phyloP scores from a whole-genome alignment of 306 rosid genomes.

The Quercus dentata region DNA sequence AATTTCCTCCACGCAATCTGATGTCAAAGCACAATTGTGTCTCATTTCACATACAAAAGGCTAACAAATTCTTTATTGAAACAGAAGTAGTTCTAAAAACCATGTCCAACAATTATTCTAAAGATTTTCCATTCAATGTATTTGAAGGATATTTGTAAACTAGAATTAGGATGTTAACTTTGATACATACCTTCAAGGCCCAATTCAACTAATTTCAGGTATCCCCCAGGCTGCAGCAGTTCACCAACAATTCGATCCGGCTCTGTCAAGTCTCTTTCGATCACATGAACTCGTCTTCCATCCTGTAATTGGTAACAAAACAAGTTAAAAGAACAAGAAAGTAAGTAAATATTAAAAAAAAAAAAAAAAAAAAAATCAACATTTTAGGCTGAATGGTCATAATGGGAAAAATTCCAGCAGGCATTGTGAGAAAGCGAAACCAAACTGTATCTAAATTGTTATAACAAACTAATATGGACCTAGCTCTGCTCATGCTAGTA shows the following conservation, averaged over 20 bases:
- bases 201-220: constrained; percentile 54
- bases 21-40: constrained; percentile 1
- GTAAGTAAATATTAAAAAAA: no score
- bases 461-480: not conserved
- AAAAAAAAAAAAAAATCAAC: no score
- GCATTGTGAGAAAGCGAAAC: not conserved
- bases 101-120: not conserved
- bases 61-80: not conserved
- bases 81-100: not conserved
- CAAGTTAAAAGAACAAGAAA: not conserved
- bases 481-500: no score
- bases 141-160: not conserved
- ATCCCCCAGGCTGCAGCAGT: constrained; percentile 76
- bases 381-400: no score
- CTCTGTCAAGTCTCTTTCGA: constrained; percentile 66
- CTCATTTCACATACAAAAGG: constrained; percentile 10
- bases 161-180: not conserved
- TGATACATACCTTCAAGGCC: constrained; percentile 55
- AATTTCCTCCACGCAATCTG: constrained; percentile 69
- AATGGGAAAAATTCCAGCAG: no score
- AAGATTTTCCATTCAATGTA: not conserved
- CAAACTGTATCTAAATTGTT: not conserved
- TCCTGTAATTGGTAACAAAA: constrained; percentile 36
- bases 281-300: constrained; percentile 51
- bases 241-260: constrained; percentile 70